Conservation (phyloP, 2,329 filamentous ascomycete genomes). For the Epichloe sibirici region DNA sequence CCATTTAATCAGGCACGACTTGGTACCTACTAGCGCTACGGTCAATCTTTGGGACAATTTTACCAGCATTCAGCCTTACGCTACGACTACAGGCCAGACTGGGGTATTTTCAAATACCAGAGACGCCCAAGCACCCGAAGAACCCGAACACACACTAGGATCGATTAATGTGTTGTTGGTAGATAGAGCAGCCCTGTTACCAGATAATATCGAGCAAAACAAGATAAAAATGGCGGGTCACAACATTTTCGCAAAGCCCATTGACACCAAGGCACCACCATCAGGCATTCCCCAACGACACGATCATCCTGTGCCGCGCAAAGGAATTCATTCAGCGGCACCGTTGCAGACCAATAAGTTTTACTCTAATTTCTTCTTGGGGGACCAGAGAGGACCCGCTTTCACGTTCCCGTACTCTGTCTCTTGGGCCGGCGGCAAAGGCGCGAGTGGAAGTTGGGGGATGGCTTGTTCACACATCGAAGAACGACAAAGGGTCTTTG, state of each 20-base stretch:
- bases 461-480: constrained; percentile 67
- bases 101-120: not conserved
- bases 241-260: constrained; percentile 44
- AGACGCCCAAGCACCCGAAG: not conserved
- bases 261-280: constrained; percentile 40
- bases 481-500: constrained; percentile 52
- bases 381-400: constrained; percentile 52
- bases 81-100: not conserved
- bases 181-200: not conserved
- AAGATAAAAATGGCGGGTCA: constrained; percentile 15
- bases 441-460: constrained; percentile 57
- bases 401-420: constrained; percentile 70
- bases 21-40: not conserved
- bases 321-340: constrained; percentile 32
- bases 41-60: not conserved
- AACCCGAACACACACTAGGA: not conserved
- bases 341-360: constrained; percentile 69
- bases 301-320: constrained; percentile 47
- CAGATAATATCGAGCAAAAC: not conserved
- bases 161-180: not conserved
- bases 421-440: constrained; percentile 53
- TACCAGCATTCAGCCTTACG: not conserved
- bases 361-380: constrained; percentile 70
- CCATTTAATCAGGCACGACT: not conserved
- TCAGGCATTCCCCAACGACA: constrained; percentile 31